Evolutionary conservation across 2,329 filamentous ascomycete species (phyloP).

Genomic region (Botrytis fragariae): DNA sequence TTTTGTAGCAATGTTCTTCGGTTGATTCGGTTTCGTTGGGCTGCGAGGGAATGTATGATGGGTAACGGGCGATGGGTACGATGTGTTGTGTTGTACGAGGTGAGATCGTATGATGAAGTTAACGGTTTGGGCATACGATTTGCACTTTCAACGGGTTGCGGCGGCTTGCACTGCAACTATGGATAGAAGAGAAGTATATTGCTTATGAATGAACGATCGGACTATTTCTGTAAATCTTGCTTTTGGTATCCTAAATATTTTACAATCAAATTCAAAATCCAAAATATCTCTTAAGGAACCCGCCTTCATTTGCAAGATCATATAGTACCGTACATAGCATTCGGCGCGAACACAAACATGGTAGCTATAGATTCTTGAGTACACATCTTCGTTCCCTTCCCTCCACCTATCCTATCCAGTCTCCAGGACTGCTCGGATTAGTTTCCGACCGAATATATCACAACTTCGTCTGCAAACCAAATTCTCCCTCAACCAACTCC

Average conservation of each 20-base stretch:
- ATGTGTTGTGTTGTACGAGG: background rate
- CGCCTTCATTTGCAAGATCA: background rate
- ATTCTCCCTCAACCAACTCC: slow-evolving; percentile 2
- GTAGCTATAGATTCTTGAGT: background rate
- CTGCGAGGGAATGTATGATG: background rate
- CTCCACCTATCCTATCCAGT: background rate
- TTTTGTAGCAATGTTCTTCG: background rate
- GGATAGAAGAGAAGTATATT: background rate
- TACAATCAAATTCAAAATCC: background rate
- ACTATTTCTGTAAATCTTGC: background rate
- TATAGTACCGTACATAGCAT: background rate
- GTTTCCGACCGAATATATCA: background rate
- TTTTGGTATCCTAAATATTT: background rate
- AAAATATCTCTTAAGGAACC: background rate
- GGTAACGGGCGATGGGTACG: too few species aligned
- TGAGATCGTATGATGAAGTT: background rate
- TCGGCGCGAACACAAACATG: background rate
- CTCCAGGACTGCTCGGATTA: background rate
- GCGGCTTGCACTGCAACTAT: background rate
- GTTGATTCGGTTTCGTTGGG: background rate
- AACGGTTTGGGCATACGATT: background rate
- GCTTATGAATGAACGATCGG: background rate
- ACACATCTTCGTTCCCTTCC: background rate
- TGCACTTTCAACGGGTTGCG: too few species aligned
- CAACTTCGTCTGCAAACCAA: background rate